Percentiles rank a stretch among this genome's conserved stretches.
Conservation (phyloP, 75 land plant genomes). For the Selaginella tamariscina region DNA sequence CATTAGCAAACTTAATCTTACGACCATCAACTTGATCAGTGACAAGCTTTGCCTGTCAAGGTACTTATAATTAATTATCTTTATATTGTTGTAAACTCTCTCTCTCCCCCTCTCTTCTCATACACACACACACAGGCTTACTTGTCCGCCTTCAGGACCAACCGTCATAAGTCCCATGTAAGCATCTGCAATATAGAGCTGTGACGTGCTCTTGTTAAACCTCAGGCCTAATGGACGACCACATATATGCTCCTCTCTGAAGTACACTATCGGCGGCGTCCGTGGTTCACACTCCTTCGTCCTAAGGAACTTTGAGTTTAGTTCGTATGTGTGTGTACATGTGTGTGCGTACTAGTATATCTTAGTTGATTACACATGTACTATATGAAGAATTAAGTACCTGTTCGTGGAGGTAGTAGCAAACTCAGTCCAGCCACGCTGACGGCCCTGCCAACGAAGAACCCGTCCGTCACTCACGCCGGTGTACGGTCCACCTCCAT, state of each 20-base stretch:
- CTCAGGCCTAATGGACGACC: slow-evolving; percentile 69
- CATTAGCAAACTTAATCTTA: slow-evolving; percentile 49
- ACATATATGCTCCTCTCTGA: slow-evolving; percentile 41
- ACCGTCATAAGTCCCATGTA: slow-evolving; percentile 56
- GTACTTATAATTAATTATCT: too few species aligned
- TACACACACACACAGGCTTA: too few species aligned
- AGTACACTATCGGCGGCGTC: background rate
- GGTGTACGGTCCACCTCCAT: slow-evolving; percentile 56
- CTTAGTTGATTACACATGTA: background rate
- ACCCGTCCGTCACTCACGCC: slow-evolving; percentile 66
- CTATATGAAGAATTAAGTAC: slow-evolving; percentile 11
- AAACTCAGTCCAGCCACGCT: slow-evolving; percentile 38
- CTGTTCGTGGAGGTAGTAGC: slow-evolving; percentile 41
- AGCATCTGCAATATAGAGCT: slow-evolving; percentile 73
- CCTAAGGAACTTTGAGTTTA: slow-evolving; percentile 13
- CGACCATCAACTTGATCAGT: slow-evolving; percentile 39
- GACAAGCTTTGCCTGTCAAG: slow-evolving; percentile 38
- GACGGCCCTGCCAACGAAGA: slow-evolving; percentile 41
- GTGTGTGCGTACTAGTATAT: background rate
- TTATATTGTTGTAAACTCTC: too few species aligned
- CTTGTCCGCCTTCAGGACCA: slow-evolving; percentile 59
- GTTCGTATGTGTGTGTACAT: background rate
- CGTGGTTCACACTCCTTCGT: slow-evolving; percentile 15
- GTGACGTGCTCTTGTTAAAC: slow-evolving; percentile 46
- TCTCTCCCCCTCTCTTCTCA: too few species aligned